Evolutionary conservation across 768 basidiomycete genomes (phyloP).

Genomic region (Hericium alpestre): DNA sequence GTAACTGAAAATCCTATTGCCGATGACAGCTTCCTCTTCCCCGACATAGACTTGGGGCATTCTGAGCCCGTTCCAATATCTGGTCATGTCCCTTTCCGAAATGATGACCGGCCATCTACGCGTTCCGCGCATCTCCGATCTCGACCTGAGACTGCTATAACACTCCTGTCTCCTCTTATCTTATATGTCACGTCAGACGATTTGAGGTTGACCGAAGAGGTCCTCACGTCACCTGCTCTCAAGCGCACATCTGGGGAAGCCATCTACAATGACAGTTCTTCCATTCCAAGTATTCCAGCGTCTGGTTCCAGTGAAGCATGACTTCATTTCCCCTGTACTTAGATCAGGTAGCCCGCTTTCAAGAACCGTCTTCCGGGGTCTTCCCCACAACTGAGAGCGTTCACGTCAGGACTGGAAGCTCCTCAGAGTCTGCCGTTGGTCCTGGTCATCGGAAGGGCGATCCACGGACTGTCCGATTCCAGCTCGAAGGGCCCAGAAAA

Average conservation of each 20-base stretch:
- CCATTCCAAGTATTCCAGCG: background rate
- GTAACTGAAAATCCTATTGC: background rate
- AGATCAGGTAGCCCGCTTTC: background rate
- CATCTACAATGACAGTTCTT: background rate
- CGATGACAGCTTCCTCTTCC: background rate
- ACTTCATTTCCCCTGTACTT: too few species aligned
- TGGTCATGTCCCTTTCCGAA: too few species aligned
- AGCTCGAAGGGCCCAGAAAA: background rate
- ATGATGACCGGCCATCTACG: too few species aligned
- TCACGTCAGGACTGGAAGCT: background rate
- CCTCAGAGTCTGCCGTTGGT: background rate
- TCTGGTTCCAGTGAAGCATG: background rate
- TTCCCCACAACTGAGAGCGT: background rate
- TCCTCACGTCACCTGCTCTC: background rate
- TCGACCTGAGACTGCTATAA: too few species aligned
- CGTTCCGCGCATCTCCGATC: too few species aligned
- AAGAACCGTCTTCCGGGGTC: too few species aligned
- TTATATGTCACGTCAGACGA: background rate
- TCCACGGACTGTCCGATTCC: background rate
- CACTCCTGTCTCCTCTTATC: background rate
- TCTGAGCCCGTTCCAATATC: background rate
- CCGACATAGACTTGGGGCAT: background rate
- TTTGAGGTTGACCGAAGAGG: background rate
- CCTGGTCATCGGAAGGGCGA: background rate
- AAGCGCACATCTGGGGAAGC: background rate